phyloP scores from a whole-genome alignment of 2,329 filamentous ascomycete species.

The Venturia pyrina region DNA sequence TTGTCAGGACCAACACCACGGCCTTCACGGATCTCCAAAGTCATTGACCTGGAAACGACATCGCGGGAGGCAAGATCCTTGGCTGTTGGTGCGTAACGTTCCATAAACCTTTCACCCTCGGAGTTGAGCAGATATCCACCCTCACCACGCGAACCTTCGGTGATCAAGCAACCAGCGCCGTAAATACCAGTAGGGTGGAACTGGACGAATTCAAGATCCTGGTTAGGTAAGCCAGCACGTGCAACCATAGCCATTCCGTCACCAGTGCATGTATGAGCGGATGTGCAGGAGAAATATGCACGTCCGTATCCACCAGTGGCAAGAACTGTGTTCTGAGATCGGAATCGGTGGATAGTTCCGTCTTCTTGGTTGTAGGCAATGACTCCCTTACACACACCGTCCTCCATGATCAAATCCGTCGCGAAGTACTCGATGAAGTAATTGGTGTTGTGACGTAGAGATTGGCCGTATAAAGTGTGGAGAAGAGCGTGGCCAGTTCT shows the following conservation, averaged over 20 bases:
- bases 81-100: slow-evolving; percentile 92
- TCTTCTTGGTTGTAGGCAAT: slow-evolving; percentile 98
- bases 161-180: slow-evolving; percentile 94
- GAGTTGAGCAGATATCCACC: slow-evolving; percentile 96
- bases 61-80: slow-evolving; percentile 97
- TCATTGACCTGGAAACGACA: slow-evolving; percentile 96
- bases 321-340: slow-evolving; percentile 90
- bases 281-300: slow-evolving; percentile 97
- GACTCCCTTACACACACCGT: slow-evolving; percentile 92
- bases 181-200: slow-evolving; percentile 99
- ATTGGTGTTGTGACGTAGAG: slow-evolving; percentile 93
- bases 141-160: slow-evolving; percentile 94
- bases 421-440: slow-evolving; percentile 99
- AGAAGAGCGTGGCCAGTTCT: slow-evolving; percentile 94
- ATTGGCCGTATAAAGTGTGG: slow-evolving; percentile 97
- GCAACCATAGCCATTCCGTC: slow-evolving; percentile 99
- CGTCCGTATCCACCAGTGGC: slow-evolving; percentile 96
- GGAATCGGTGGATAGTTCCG: slow-evolving; percentile 93
- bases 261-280: slow-evolving; percentile 95
- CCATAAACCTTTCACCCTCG: slow-evolving; percentile 98
- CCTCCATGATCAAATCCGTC: slow-evolving; percentile 93
- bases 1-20: slow-evolving; percentile 94
- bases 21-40: slow-evolving; percentile 92
- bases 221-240: slow-evolving; percentile 92
- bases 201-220: slow-evolving; percentile 98